Percentiles rank a stretch among this genome's conserved stretches.
These are phyloP conservation scores for Penicillium paradoxum DNA, from an alignment of 495 filamentous ascomycete species.

Conservation along the genomic window DNA sequence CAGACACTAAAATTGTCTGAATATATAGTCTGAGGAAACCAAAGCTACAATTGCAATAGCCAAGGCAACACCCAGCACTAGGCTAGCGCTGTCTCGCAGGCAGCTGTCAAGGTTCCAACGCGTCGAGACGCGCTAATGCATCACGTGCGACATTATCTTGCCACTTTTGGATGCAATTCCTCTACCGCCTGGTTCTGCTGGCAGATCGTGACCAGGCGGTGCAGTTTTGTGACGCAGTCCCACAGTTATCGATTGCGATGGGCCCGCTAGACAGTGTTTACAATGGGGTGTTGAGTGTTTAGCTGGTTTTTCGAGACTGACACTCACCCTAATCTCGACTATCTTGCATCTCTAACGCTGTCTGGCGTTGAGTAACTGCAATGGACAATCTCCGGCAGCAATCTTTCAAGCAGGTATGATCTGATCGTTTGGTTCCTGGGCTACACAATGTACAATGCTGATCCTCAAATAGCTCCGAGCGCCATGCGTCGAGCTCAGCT, in stretches of 20 bases:
- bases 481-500: slow-evolving; percentile 72
- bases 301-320: not conserved
- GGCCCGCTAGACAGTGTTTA: not conserved
- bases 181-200: slow-evolving; percentile 18
- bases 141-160: slow-evolving; percentile 31
- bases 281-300: not conserved
- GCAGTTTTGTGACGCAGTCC: slow-evolving; percentile 1
- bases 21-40: slow-evolving; percentile 10
- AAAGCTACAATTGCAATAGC: not conserved
- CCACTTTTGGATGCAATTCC: not conserved
- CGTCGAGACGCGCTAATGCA: slow-evolving; percentile 35
- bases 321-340: not conserved
- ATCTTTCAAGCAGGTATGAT: slow-evolving; percentile 37
- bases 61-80: slow-evolving; percentile 15
- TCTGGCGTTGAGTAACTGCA: not conserved
- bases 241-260: slow-evolving; percentile 1
- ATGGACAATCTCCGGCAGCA: slow-evolving; percentile 41
- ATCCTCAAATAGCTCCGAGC: slow-evolving; percentile 56
- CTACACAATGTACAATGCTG: slow-evolving; percentile 8
- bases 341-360: not conserved
- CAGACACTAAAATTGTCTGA: not conserved
- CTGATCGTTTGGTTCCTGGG: not conserved
- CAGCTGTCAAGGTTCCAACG: slow-evolving; percentile 26
- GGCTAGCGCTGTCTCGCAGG: slow-evolving; percentile 1
- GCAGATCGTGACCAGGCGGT: slow-evolving; percentile 23